Evolutionary conservation across 306 rosid genomes (phyloP).

Genomic region (Castanea mollissima): DNA sequence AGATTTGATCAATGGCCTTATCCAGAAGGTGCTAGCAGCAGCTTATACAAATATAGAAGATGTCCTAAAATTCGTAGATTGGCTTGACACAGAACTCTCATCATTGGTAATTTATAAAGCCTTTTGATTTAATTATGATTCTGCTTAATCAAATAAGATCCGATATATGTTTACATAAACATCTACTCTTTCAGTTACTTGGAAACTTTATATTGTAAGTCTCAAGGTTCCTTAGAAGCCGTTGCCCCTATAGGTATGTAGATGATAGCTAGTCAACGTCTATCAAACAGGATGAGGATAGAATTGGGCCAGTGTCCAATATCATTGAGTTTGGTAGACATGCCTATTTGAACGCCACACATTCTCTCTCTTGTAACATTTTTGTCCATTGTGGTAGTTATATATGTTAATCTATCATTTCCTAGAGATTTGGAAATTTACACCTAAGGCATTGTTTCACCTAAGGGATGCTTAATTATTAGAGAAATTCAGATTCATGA

Average conservation of each 20-base stretch:
- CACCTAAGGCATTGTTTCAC: not conserved
- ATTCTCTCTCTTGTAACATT: no score
- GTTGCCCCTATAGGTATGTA: not conserved
- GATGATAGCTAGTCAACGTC: not conserved
- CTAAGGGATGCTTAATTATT: not conserved
- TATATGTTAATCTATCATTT: not conserved
- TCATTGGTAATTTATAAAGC: constrained; percentile 60
- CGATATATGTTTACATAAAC: not conserved
- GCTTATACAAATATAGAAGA: constrained; percentile 73
- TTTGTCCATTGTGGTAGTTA: not conserved
- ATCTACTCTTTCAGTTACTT: not conserved
- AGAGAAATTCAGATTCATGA: not conserved
- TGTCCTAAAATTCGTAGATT: constrained; percentile 76
- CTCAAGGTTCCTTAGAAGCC: not conserved
- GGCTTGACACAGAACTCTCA: constrained; percentile 85
- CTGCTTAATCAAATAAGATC: not conserved
- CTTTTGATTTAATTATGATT: not conserved
- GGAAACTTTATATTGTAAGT: not conserved
- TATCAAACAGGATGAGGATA: not conserved
- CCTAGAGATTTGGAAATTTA: not conserved
- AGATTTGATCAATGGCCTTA: constrained; percentile 76
- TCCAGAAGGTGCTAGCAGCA: constrained; percentile 63
- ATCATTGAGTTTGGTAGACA: not conserved
- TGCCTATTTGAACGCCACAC: not conserved
- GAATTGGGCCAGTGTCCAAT: not conserved